Evolutionary conservation across 331 rosid species (phyloP).

Genomic region (Telfairia occidentalis): DNA sequence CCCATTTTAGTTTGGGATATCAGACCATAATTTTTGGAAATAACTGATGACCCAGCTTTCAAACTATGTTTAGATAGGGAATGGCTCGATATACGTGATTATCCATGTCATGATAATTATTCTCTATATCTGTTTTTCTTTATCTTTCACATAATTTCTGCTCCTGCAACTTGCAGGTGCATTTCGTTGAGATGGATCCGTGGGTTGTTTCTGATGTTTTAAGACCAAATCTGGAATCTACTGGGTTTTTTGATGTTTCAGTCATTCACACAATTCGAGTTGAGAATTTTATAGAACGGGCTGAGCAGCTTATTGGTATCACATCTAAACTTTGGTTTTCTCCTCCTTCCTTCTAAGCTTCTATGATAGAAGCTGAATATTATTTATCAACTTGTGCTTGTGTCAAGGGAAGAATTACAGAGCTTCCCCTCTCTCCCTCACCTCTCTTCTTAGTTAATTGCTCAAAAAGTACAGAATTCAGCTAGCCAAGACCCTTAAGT

Average conservation of each 20-base stretch:
- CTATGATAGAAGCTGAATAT: too few relatives aligned
- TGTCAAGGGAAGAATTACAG: too few relatives aligned
- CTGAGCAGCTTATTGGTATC: conserved; percentile 59
- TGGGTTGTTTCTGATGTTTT: conserved; percentile 88
- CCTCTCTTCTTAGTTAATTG: too few relatives aligned
- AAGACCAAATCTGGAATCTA: conserved; percentile 69
- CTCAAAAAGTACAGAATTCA: too few relatives aligned
- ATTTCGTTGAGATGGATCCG: conserved; percentile 96
- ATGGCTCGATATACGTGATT: neutral
- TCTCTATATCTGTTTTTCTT: neutral
- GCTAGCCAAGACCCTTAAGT: too few relatives aligned
- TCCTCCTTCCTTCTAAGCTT: too few relatives aligned
- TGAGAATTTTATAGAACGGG: conserved; percentile 73
- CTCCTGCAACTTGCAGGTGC: conserved; percentile 46
- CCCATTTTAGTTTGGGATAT: neutral
- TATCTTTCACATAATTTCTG: neutral
- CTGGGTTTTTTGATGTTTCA: conserved; percentile 74
- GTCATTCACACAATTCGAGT: conserved; percentile 66
- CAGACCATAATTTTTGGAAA: neutral
- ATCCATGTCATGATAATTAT: neutral
- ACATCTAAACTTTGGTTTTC: neutral
- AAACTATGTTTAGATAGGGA: neutral
- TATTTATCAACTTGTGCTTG: too few relatives aligned
- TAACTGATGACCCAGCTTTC: neutral
- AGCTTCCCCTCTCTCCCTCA: too few relatives aligned